Evolutionary conservation across 176 grass and related monocot genomes (phyloP), one percentile per base, ranked within the genome.

Genomic region (Juncus effusus): DNA sequence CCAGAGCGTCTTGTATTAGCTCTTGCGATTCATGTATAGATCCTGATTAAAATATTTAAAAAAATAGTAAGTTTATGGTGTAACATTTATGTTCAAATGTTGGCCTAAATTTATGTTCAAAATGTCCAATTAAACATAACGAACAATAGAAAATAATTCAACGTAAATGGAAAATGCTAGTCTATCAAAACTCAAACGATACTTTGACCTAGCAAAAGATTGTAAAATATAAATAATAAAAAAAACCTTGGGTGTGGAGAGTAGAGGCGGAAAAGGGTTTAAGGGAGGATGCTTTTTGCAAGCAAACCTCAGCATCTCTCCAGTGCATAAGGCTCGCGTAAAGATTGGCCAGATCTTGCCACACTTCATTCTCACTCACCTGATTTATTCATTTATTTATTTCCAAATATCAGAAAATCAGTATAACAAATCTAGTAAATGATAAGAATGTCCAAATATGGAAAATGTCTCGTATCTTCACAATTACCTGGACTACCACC

Each of bases 341-440:
- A 49, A 99, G 54, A 76, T 90, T 93, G 38, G 85, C 83, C 79
- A 99, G 94, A 85, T 86, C 94, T 77, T 93, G 94, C 94, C 94
- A 99, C 55, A 99, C 89, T 85, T 99, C 94, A 78, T 93, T 81
- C 64, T 99, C 95, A 7, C 78, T 93, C 15, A 90, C 89, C 71
- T 84, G 51, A 56, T 89, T 77, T 70, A 28, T 16, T 82, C 79
- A 83, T 90, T 69, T 74, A 82, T 73, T 10, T 73, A 67, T 58
- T 72, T 67, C 50, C 58, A 15, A 55, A 59, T 5, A 16, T 16
- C 53, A 38, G 6, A 60, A 28, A 64, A 45, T 44, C 16, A 58
- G 12, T 63, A 63, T 3, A 66, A 3, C 40, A 72, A 13, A 77
- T 42, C 7, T 16, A 52, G 38, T 11, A 64, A 44, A 62, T 39